These are phyloP conservation scores for Scedosporium aurantiacum DNA, from an alignment of 2,329 filamentous ascomycete species.

Conservation along the genomic window DNA sequence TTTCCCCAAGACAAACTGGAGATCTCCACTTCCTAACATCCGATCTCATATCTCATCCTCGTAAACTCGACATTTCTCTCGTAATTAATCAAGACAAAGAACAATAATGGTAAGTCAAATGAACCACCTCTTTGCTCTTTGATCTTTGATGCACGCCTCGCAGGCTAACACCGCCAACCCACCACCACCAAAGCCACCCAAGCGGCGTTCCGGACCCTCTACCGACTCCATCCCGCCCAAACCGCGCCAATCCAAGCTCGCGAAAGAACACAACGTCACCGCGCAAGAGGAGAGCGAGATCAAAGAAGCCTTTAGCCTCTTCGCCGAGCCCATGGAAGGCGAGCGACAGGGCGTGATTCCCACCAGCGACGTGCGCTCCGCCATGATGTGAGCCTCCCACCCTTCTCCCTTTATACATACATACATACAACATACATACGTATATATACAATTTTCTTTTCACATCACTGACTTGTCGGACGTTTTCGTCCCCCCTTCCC, in stretches of 20 bases:
- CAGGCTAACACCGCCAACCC: too few relatives aligned
- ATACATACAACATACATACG: too few relatives aligned
- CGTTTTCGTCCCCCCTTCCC: not conserved
- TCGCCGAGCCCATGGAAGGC: constrained; percentile 58
- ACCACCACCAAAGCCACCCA: not conserved
- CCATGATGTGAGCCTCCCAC: constrained; percentile 50
- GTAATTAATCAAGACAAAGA: too few relatives aligned
- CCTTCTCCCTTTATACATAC: constrained; percentile 9
- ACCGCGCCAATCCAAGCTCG: constrained; percentile 70
- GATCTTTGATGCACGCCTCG: too few relatives aligned
- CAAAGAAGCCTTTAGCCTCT: constrained; percentile 77
- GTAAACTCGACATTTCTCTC: too few relatives aligned
- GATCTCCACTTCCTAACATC: too few relatives aligned
- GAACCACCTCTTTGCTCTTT: too few relatives aligned
- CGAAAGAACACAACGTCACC: constrained; percentile 80
- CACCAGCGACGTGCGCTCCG: constrained; percentile 57
- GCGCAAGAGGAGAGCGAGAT: constrained; percentile 83
- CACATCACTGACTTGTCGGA: too few relatives aligned
- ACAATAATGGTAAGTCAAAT: too few relatives aligned
- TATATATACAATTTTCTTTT: too few relatives aligned
- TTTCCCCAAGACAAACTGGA: too few relatives aligned
- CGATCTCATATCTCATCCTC: too few relatives aligned
- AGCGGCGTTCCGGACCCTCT: constrained; percentile 7
- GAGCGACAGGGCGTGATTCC: constrained; percentile 64
- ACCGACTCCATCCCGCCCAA: constrained; percentile 17